Evolutionary conservation across 768 basidiomycete species (phyloP), one percentile per base, ranked within the genome.

Genomic region (Piloderma croceum): DNA sequence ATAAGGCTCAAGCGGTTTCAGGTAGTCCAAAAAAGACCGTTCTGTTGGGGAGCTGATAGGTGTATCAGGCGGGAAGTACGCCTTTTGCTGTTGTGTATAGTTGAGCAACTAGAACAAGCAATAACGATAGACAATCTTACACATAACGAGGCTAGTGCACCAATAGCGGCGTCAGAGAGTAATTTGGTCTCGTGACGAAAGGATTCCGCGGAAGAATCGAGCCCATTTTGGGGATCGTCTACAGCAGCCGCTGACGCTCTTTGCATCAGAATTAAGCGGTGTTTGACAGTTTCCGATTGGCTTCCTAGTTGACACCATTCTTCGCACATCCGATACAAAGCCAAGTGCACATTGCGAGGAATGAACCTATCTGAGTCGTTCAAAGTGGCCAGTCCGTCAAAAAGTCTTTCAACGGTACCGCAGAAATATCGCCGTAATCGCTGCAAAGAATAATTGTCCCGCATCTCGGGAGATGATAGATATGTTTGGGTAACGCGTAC

Each of bases 241-340:
- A 71, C 70, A 1, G 73, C 72, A 7, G 73, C 69, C 3, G 69
- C 68, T 3, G 74, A 77, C 12, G 79, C 74, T 47, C 75, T 77
- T 52, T 88, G 79, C 78, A 91, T 90, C 41, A 74, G 53, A 19
- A 76, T 70, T 31, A 83, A 64, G 35, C 86, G 73, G 39, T 81
- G 83, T 57, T 79, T 83, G 27, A 77, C 74, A n/a, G 67, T 62
- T 45, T 90, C 87, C 1, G 78, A 71, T 50, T 87, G 80, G 22
- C 79, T 73, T 5, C 89, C 91, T 34, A 85, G 69, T 52, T 89
- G 81, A 59, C 91, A 94, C 92, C 92, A 96, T 52, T 92, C 90
- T 60, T 93, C 90, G 49, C 90, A 92, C 27, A 90, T 66, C 24
- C 83, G 78, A 61, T 88, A 94, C 23, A 94, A 62, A 3, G 82